phyloP scores from a whole-genome alignment of 192 early-diverging fungal genomes.

The Paraglomus brasilianum region DNA sequence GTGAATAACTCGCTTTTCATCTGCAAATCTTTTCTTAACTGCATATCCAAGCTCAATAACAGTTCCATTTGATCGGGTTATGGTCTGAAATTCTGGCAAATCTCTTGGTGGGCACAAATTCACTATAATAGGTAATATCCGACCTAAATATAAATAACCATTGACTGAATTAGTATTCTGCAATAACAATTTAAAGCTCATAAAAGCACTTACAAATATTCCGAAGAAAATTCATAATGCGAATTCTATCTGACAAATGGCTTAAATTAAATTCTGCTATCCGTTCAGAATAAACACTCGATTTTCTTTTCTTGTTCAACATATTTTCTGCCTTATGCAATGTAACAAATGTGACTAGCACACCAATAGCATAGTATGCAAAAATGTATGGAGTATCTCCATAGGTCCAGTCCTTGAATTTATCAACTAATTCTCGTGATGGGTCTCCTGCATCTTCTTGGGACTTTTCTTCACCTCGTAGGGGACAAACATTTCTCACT shows the following conservation, averaged over 20 bases:
- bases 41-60: slow-evolving; percentile 14
- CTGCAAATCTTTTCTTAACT: slow-evolving; percentile 19
- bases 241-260: slow-evolving; percentile 21
- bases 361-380: slow-evolving; percentile 19
- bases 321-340: not conserved
- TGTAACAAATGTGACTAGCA: slow-evolving; percentile 10
- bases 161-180: not conserved
- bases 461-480: slow-evolving; percentile 22
- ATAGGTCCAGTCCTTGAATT: slow-evolving; percentile 26
- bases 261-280: slow-evolving; percentile 9
- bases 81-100: slow-evolving; percentile 1
- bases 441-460: not conserved
- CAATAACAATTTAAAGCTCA: not conserved
- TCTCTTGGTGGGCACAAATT: slow-evolving; percentile 7
- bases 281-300: not conserved
- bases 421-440: slow-evolving; percentile 11
- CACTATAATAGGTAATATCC: slow-evolving; percentile 16
- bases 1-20: not conserved
- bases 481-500: slow-evolving; percentile 26
- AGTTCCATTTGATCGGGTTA: slow-evolving; percentile 20
- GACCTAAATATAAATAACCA: slow-evolving; percentile 22
- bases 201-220: slow-evolving; percentile 23
- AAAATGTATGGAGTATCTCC: slow-evolving; percentile 10
- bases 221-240: slow-evolving; percentile 12
- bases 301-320: slow-evolving; percentile 6